Evolutionary conservation across 2,329 filamentous ascomycete genomes (phyloP), one percentile per base, ranked within the genome.

Genomic region (Neophaeococcomyces mojaviensis): DNA sequence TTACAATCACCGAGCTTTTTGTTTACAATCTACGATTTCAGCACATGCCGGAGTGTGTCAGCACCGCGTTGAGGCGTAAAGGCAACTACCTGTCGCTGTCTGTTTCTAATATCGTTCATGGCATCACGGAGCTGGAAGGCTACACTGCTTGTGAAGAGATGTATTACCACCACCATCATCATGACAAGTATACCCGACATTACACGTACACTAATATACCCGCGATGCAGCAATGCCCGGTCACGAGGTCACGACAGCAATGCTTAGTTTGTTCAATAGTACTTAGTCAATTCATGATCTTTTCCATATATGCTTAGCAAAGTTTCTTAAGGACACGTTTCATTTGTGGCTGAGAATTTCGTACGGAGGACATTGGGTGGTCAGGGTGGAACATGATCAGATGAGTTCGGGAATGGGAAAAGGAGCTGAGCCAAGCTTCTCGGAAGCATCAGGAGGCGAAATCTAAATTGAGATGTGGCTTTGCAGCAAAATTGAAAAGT

Each of bases 61-160:
- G n/a, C 18, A 3, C 12, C 16, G 35, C 16, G 49, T 48, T 41
- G 56, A 49, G 24, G 48, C 54, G 40, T 57, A 20, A 18, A 16
- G 3, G 10, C 16, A 20, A 16, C 12, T n/a, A 16, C 16, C 20
- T 16, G 16, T 20, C 16, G 18, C 16, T 20, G 35, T 12, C n/a
- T 37, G 35, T 18, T 10, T 28, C 24, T 10, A 5, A 28, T 10
- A 28, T 28, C 24, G 10, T 28, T 28, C 24, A 28, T 28, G 24
- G 24, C 24, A 28, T 28, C 10, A 28, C 24, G 24, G 24, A 28
- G 24, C 24, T 28, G 24, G 24, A 28, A 10, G 24, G 10, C 10
- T 10, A 28, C 10, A 28, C 24, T 28, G 24, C 24, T 28, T 28
- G 24, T 28, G 10, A 28, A 28, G 24, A 37, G 15, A 37, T 37